Evolutionary conservation across 23 red algal species (phyloP).

Genomic region (Gracilaria vermiculophylla): DNA sequence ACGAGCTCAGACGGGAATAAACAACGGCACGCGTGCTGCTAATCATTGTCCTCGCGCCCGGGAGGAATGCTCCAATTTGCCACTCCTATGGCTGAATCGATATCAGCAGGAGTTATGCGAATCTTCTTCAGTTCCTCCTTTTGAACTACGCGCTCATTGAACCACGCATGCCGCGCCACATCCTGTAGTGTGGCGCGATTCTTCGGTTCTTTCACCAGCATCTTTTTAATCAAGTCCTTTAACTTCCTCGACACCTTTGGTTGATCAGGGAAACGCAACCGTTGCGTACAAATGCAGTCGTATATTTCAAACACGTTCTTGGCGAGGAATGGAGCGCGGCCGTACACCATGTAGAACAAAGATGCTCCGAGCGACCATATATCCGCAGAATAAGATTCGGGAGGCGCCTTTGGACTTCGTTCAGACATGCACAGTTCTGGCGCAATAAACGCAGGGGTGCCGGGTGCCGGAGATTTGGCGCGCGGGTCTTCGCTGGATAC

Average conservation of each 20-base stretch:
- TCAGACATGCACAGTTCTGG: conserved; percentile 88
- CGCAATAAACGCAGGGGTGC: conserved; percentile 89
- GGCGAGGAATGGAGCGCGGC: conserved; percentile 85
- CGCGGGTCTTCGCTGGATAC: conserved; percentile 55
- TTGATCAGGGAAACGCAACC: conserved; percentile 76
- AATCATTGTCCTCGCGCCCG: conserved; percentile 21
- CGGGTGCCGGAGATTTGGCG: conserved; percentile 61
- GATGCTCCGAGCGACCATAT: conserved; percentile 97
- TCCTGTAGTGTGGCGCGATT: conserved; percentile 73
- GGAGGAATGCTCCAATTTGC: conserved; percentile 65
- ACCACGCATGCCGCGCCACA: conserved; percentile 78
- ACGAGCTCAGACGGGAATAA: neutral
- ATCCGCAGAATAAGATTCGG: conserved; percentile 87
- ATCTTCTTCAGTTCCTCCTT: conserved; percentile 76
- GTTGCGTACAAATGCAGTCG: conserved; percentile 89
- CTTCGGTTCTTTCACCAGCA: conserved; percentile 83
- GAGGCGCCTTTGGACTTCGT: conserved; percentile 73
- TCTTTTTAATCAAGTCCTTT: conserved; percentile 87
- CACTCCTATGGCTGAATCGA: conserved; percentile 63
- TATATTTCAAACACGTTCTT: conserved; percentile 93
- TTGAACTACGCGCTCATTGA: conserved; percentile 73
- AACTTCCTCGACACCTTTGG: conserved; percentile 79
- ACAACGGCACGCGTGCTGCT: neutral
- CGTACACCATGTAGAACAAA: conserved; percentile 93
- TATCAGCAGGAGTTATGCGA: conserved; percentile 71